Conservation (phyloP, 805 yeast species). For the Yamadazyma philogaea region DNA sequence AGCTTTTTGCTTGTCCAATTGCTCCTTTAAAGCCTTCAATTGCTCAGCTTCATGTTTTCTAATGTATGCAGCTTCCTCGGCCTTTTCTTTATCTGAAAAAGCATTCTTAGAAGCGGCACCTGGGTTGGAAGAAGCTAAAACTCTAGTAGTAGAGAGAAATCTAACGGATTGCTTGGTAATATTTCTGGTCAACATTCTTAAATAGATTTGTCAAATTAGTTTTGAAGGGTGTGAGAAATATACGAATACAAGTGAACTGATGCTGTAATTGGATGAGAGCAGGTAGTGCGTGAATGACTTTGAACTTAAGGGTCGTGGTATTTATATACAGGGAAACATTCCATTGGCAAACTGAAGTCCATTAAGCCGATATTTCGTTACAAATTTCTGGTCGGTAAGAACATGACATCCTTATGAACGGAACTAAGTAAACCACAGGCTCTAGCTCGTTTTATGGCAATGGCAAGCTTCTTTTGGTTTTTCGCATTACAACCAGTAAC, state of each 20-base stretch:
- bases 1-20: constrained; percentile 71
- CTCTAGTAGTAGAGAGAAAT: constrained; percentile 29
- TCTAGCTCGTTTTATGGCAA: constrained; percentile 77
- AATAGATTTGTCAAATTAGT: neutral
- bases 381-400: constrained; percentile 39
- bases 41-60: constrained; percentile 90
- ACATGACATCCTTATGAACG: constrained; percentile 60
- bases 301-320: neutral
- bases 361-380: constrained; percentile 13
- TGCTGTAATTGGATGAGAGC: constrained; percentile 5
- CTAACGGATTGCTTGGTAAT: constrained; percentile 22
- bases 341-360: neutral
- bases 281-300: constrained; percentile 1
- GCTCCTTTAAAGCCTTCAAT: constrained; percentile 70
- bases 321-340: constrained; percentile 7
- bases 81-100: constrained; percentile 80
- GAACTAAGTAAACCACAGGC: constrained; percentile 75
- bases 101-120: constrained; percentile 28
- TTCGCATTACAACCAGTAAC: constrained; percentile 62
- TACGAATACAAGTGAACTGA: neutral
- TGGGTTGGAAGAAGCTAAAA: constrained; percentile 20
- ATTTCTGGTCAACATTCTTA: constrained; percentile 16
- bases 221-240: constrained; percentile 5
- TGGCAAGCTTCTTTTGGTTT: constrained; percentile 69
- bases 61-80: constrained; percentile 81